These are phyloP conservation scores for Tirmania nivea DNA, from an alignment of 495 filamentous ascomycete genomes.

Conservation along the genomic window DNA sequence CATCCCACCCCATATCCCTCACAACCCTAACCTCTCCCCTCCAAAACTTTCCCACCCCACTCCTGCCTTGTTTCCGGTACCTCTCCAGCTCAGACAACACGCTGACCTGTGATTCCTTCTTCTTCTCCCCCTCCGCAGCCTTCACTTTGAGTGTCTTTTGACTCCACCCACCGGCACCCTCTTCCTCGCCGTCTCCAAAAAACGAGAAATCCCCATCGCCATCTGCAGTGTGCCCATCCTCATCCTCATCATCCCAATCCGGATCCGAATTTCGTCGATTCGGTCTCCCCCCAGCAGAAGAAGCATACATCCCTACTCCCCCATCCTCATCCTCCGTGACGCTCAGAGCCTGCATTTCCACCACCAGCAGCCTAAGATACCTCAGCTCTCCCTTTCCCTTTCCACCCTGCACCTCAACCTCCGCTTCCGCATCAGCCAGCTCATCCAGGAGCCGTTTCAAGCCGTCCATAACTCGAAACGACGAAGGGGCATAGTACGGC, in stretches of 20 bases:
- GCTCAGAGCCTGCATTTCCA: neutral
- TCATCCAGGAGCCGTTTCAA: slow-evolving; percentile 3
- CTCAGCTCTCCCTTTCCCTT: neutral
- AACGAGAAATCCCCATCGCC: slow-evolving; percentile 10
- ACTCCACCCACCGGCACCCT: neutral
- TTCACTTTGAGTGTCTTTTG: neutral
- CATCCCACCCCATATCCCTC: slow-evolving; percentile 10
- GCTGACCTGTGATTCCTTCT: slow-evolving; percentile 2
- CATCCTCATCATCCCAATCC: slow-evolving; percentile 7
- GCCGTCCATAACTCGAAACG: neutral
- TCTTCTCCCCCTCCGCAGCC: slow-evolving; percentile 1
- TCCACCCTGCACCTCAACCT: neutral
- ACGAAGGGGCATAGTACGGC: neutral
- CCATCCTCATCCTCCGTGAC: neutral
- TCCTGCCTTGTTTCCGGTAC: slow-evolving; percentile 1
- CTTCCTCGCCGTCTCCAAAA: slow-evolving; percentile 7
- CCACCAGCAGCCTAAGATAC: neutral
- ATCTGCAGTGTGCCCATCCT: neutral
- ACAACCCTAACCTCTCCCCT: slow-evolving; percentile 3
- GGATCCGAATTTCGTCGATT: neutral
- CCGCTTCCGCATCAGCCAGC: neutral
- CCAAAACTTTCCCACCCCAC: slow-evolving; percentile 6
- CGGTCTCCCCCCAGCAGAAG: neutral
- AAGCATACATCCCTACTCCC: neutral
- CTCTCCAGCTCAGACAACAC: slow-evolving; percentile 3